Conservation (phyloP, 2,329 filamentous ascomycete species). For the Colletotrichum gigasporum region DNA sequence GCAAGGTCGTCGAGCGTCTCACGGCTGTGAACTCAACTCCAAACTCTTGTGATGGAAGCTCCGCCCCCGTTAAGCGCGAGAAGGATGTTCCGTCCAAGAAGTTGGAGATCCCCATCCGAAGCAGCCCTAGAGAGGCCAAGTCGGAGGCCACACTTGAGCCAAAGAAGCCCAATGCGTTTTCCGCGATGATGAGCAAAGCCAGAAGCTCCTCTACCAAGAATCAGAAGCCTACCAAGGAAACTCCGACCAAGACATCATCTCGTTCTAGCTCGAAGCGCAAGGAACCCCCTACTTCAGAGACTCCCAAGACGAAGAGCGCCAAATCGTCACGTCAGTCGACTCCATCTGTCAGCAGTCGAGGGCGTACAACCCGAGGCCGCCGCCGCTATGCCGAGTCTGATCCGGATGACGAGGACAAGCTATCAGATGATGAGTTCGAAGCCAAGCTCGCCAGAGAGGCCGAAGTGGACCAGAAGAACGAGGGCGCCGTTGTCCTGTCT, state of each 20-base stretch:
- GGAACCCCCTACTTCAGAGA: constrained; percentile 40
- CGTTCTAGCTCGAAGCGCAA: constrained; percentile 43
- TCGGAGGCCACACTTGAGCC: constrained; percentile 31
- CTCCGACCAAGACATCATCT: constrained; percentile 32
- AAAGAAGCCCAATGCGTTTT: constrained; percentile 56
- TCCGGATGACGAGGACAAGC: constrained; percentile 62
- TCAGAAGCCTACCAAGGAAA: constrained; percentile 29
- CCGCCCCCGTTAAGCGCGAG: constrained; percentile 32
- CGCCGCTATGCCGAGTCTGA: constrained; percentile 63
- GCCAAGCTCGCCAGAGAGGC: constrained; percentile 75
- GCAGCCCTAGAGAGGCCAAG: constrained; percentile 45
- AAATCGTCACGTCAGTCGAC: constrained; percentile 82
- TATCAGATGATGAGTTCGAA: constrained; percentile 89
- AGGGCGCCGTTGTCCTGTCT: constrained; percentile 46
- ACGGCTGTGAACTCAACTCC: constrained; percentile 46
- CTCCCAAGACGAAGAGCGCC: constrained; percentile 68
- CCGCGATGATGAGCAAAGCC: constrained; percentile 58
- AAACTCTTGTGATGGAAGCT: constrained; percentile 42
- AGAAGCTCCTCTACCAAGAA: constrained; percentile 35
- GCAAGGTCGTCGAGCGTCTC: constrained; percentile 76
- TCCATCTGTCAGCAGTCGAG: constrained; percentile 65
- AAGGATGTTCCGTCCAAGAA: constrained; percentile 22
- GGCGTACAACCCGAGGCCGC: constrained; percentile 51
- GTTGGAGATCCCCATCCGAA: constrained; percentile 45
- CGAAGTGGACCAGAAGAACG: constrained; percentile 49